Percentiles rank a stretch among this genome's conserved stretches.
These are phyloP conservation scores for Suhomyces guaymorum DNA, from an alignment of 1,139 yeast genomes.

Conservation along the genomic window DNA sequence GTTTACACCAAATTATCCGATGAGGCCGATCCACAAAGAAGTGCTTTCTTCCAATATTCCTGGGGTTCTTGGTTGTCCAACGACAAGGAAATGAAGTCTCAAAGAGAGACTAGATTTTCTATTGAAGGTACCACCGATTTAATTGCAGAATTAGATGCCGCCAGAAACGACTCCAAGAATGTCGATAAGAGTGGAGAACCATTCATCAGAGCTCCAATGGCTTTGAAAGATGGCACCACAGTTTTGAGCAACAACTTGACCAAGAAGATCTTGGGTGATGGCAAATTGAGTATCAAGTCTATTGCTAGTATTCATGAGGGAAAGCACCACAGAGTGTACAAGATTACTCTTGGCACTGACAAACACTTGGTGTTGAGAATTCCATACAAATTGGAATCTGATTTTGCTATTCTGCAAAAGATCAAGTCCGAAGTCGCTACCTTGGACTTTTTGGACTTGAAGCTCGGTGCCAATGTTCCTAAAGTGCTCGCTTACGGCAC, in stretches of 20 bases:
- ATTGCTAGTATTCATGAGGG: slow-evolving; percentile 91
- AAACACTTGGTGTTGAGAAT: slow-evolving; percentile 73
- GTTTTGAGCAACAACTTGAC: slow-evolving; percentile 49
- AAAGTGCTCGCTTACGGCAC: slow-evolving; percentile 73
- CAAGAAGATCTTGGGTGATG: slow-evolving; percentile 42
- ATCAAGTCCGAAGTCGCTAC: slow-evolving; percentile 93
- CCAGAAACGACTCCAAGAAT: slow-evolving; percentile 25
- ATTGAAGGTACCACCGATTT: slow-evolving; percentile 68
- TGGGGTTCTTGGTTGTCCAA: slow-evolving; percentile 96
- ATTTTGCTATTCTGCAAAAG: slow-evolving; percentile 61
- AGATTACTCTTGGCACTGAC: slow-evolving; percentile 61
- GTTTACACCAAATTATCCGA: slow-evolving; percentile 56
- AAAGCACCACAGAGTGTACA: slow-evolving; percentile 85
- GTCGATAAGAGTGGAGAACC: slow-evolving; percentile 28
- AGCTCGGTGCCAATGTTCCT: slow-evolving; percentile 63
- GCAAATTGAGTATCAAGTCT: slow-evolving; percentile 56
- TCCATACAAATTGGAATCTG: slow-evolving; percentile 75
- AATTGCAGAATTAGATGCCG: slow-evolving; percentile 39
- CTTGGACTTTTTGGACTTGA: slow-evolving; percentile 68
- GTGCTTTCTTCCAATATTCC: slow-evolving; percentile 77
- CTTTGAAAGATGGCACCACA: slow-evolving; percentile 42
- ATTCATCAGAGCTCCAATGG: slow-evolving; percentile 35
- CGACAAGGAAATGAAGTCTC: slow-evolving; percentile 69
- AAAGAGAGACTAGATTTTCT: slow-evolving; percentile 80
- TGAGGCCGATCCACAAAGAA: slow-evolving; percentile 67